Conservation (phyloP, 2,329 filamentous ascomycete genomes). For the Fusarium denticulatum region DNA sequence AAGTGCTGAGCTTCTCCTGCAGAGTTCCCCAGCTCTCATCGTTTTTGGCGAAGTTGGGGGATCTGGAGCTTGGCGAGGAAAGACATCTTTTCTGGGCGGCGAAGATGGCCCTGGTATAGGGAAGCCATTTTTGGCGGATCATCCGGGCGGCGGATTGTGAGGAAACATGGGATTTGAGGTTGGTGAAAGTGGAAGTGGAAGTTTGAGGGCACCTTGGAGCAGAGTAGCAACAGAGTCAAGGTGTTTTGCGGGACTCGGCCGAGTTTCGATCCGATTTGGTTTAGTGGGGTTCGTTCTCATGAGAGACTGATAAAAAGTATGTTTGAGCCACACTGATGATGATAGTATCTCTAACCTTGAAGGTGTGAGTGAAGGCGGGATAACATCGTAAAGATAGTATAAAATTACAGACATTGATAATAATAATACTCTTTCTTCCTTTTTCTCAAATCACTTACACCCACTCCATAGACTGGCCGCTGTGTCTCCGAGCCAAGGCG, state of each 20-base stretch:
- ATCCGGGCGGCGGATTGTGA: slow-evolving; percentile 40
- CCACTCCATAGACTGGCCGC: background rate
- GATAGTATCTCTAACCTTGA: background rate
- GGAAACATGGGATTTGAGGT: slow-evolving; percentile 26
- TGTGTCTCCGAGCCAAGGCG: background rate
- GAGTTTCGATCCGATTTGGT: slow-evolving; percentile 21
- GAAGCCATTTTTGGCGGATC: slow-evolving; percentile 45
- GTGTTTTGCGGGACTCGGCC: slow-evolving; percentile 18
- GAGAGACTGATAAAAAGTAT: background rate
- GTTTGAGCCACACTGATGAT: slow-evolving; percentile 1
- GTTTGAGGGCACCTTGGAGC: background rate
- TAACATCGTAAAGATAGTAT: rapidly evolving
- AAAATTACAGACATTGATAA: background rate
- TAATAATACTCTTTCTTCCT: background rate
- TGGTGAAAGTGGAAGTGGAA: background rate
- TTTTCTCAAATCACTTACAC: background rate
- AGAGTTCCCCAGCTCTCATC: background rate
- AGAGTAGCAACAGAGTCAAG: background rate
- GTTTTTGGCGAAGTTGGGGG: background rate
- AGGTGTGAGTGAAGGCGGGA: background rate
- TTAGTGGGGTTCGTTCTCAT: slow-evolving; percentile 23
- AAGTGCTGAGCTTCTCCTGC: background rate
- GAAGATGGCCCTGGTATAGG: slow-evolving; percentile 36
- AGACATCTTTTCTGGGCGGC: slow-evolving; percentile 15
- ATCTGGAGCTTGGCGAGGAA: background rate